Conservation (phyloP, 495 filamentous ascomycete genomes). For the Xylaria bambusicola region DNA sequence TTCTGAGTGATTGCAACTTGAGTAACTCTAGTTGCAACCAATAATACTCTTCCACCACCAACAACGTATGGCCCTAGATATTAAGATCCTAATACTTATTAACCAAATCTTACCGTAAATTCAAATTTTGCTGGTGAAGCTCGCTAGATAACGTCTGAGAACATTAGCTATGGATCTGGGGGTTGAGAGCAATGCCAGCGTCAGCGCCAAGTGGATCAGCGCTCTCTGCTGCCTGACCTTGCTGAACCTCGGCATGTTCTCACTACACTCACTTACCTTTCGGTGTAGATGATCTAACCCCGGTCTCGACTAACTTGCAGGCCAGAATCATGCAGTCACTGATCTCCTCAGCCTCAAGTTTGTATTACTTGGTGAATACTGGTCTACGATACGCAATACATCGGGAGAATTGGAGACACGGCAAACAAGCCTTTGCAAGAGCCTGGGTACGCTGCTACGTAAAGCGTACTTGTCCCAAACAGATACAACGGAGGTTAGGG, state of each 20-base stretch:
- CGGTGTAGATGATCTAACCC: slow-evolving; percentile 14
- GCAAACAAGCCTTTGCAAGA: not conserved
- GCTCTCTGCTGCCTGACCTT: not conserved
- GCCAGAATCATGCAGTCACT: slow-evolving; percentile 3
- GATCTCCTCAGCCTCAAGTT: not conserved
- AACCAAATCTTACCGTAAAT: too few species aligned
- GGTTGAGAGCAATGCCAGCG: not conserved
- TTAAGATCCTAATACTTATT: too few species aligned
- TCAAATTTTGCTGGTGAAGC: too few species aligned
- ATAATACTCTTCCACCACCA: too few species aligned
- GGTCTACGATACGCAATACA: not conserved
- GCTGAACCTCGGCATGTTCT: slow-evolving; percentile 13
- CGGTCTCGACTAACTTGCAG: not conserved
- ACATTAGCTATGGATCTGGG: too few species aligned
- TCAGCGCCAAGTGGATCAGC: slow-evolving; percentile 9
- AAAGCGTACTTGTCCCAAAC: not conserved
- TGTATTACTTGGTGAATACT: not conserved
- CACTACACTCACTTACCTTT: slow-evolving; percentile 10
- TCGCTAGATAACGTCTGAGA: too few species aligned
- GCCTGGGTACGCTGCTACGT: not conserved
- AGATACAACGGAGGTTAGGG: not conserved
- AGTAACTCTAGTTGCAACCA: too few species aligned
- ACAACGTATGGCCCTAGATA: too few species aligned
- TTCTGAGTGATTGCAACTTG: too few species aligned
- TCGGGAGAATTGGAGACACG: not conserved